Evolutionary conservation across 495 filamentous ascomycete genomes (phyloP).

Genomic region (Daldinia childiae): DNA sequence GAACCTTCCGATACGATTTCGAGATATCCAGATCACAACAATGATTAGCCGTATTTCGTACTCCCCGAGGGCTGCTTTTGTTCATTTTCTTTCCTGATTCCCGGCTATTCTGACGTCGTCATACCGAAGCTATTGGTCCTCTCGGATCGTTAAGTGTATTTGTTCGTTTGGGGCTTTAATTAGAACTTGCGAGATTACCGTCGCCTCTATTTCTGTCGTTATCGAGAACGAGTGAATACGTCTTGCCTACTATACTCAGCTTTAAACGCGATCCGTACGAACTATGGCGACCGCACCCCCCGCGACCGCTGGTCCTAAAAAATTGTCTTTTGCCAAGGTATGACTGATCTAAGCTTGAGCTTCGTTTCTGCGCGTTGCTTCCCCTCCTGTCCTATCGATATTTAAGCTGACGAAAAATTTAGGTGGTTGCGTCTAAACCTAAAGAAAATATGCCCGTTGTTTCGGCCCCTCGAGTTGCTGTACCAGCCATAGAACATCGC

Average conservation of each 20-base stretch:
- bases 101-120: conserved; percentile 35
- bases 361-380: background rate
- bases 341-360: conserved; percentile 25
- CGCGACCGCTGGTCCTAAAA: conserved; percentile 54
- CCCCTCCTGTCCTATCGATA: background rate
- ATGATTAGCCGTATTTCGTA: conserved; percentile 61
- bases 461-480: conserved; percentile 44
- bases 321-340: conserved; percentile 69
- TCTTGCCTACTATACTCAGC: conserved; percentile 1
- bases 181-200: conserved; percentile 28
- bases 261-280: conserved; percentile 23
- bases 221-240: conserved; percentile 24
- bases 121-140: conserved; percentile 31
- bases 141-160: conserved; percentile 38
- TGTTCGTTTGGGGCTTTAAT: conserved; percentile 27
- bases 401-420: conserved; percentile 15
- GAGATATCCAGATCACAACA: conserved; percentile 48
- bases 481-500: conserved; percentile 44
- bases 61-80: conserved; percentile 57
- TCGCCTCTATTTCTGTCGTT: conserved; percentile 30
- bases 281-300: conserved; percentile 55
- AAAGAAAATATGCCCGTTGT: conserved; percentile 53
- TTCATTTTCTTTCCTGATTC: conserved; percentile 61
- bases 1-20: conserved; percentile 27
- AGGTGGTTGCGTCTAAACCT: conserved; percentile 66